Conservation (phyloP, 345 rosid genomes). For the Nephelium lappaceum region DNA sequence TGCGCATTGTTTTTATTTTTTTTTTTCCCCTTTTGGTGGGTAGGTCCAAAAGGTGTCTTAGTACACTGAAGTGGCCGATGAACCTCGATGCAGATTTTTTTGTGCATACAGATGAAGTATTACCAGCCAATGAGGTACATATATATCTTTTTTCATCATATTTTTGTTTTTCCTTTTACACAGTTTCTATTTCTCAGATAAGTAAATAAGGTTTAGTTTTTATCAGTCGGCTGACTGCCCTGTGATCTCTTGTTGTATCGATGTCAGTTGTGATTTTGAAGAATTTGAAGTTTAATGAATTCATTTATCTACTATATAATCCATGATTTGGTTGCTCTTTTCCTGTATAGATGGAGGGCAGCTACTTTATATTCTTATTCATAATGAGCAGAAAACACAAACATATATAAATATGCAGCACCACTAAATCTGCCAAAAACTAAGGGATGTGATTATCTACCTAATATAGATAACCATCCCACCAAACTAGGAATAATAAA, state of each 20-base stretch:
- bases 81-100: constrained; percentile 67
- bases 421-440: too few species aligned
- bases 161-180: constrained; percentile 6
- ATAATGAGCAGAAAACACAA: too few species aligned
- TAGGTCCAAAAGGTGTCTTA: constrained; percentile 82
- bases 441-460: too few species aligned
- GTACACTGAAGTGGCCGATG: constrained; percentile 71
- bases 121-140: constrained; percentile 43
- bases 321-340: background rate
- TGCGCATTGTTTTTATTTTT: too few species aligned
- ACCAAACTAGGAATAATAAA: too few species aligned
- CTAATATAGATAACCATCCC: too few species aligned
- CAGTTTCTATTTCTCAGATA: constrained; percentile 7
- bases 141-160: constrained; percentile 2
- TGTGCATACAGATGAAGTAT: constrained; percentile 52
- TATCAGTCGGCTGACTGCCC: background rate
- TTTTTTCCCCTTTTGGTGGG: background rate
- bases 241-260: background rate
- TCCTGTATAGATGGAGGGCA: background rate
- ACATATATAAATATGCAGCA: too few species aligned
- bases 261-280: background rate
- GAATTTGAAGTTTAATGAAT: background rate
- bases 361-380: background rate
- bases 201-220: background rate
- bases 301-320: constrained; percentile 6